Evolutionary conservation across 1,284 basidiomycete species (phyloP).

Genomic region (Violaceomyces palustris): DNA sequence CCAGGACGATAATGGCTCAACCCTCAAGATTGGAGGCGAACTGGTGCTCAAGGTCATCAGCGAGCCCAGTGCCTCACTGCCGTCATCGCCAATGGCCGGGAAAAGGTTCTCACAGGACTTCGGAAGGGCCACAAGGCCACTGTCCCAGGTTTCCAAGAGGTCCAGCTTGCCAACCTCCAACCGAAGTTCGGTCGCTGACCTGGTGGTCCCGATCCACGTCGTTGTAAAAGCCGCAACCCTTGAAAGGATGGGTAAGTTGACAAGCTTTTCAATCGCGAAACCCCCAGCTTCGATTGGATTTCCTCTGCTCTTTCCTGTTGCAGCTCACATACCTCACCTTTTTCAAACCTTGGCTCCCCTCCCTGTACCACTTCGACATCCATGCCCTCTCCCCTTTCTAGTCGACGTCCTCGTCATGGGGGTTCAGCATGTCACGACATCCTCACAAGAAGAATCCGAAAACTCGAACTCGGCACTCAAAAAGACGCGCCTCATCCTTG

Average conservation of each 20-base stretch:
- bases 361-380: not conserved
- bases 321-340: too few species aligned
- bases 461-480: constrained; percentile 4
- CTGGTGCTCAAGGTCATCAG: constrained; percentile 23
- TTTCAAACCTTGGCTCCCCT: too few species aligned
- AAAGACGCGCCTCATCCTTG: constrained; percentile 32
- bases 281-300: too few species aligned
- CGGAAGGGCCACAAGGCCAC: constrained; percentile 25
- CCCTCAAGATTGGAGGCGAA: constrained; percentile 16
- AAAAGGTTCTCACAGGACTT: constrained; percentile 47
- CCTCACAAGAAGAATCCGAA: constrained; percentile 7
- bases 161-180: constrained; percentile 44
- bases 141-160: constrained; percentile 42
- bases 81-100: constrained; percentile 31
- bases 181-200: constrained; percentile 42
- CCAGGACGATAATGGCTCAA: too few species aligned
- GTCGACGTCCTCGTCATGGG: constrained; percentile 50
- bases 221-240: constrained; percentile 38
- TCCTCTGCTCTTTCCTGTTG: too few species aligned
- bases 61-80: constrained; percentile 24
- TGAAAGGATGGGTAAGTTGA: constrained; percentile 27
- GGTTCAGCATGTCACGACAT: constrained; percentile 33
- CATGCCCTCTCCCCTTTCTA: constrained; percentile 1
- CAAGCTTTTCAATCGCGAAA: too few species aligned
- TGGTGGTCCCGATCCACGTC: constrained; percentile 29